Base-by-base conservation (phyloP, 345 rosid genomes). In the Kandelia obovata region DNA sequence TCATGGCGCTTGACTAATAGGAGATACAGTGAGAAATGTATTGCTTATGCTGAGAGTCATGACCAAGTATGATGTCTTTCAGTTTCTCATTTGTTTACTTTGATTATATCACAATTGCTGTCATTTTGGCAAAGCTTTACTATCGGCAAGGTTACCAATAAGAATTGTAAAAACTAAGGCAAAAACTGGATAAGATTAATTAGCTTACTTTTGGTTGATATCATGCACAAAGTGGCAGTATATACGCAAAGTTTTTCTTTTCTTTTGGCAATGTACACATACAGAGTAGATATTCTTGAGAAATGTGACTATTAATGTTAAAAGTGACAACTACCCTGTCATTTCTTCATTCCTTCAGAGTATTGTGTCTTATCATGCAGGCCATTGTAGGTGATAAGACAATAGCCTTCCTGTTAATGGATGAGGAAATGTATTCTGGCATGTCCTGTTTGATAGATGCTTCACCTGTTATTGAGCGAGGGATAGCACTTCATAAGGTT, bases 341-440 rank as follows among this genome's bases (percentile, higher is more conserved):
- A 21, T 75, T 35, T 10, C 6, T 37, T 39, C 62, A 53, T 53
- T 66, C 80, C 63, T 61, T 53, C 32, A 65, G 57, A 63, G 59
- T 37, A 60, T 47, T 11, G 61, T 53, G 28, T 62, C 55, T 69
- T 64, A 61, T 80, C 49, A 75, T 67, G 70, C 81, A 89, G 96
- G 78, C 96, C 51, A 87, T 89, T 71, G 92, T 89, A 13, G 96
- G 96, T 69, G 96, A 87, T 81, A 87, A 86, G 80, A 89, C 92
- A 57, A 77, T 89, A 30, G 80, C 96, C 17, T 89, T 87, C 77
- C 65, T 82, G 32, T 77, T 89, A 51, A 89, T 89, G 96, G 92
- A 89, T 72, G 64, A 79, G 73, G 89, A 89, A 69, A 89, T 89
- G 89, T 89, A 89, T 71, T 70, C 89, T 74, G 83, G 86, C 67